Evolutionary conservation across 2,329 filamentous ascomycete genomes (phyloP).

Genomic region (Pseudomassariella vexata): DNA sequence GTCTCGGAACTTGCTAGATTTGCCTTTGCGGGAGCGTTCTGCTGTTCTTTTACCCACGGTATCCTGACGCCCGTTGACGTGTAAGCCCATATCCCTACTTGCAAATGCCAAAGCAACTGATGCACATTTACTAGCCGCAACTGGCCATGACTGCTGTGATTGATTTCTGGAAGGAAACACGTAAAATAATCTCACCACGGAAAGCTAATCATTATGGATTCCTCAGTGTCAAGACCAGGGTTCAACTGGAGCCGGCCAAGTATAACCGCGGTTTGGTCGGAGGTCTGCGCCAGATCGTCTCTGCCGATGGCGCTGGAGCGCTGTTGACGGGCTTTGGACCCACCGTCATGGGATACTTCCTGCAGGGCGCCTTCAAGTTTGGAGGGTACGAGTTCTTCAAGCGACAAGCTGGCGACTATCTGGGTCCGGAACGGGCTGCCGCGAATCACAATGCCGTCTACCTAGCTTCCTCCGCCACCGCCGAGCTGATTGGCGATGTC

Average conservation of each 20-base stretch:
- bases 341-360: conserved; percentile 71
- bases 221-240: conserved; percentile 68
- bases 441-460: conserved; percentile 65
- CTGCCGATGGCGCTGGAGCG: conserved; percentile 64
- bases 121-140: too few relatives aligned
- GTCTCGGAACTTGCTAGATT: conserved; percentile 55
- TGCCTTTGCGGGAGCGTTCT: conserved; percentile 93
- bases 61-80: conserved; percentile 96
- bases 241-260: conserved; percentile 68
- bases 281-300: conserved; percentile 65
- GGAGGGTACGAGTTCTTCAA: conserved; percentile 80
- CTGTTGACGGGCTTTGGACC: conserved; percentile 67
- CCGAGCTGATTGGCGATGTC: conserved; percentile 54
- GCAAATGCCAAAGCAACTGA: too few relatives aligned
- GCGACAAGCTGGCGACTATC: conserved; percentile 64
- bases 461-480: conserved; percentile 49
- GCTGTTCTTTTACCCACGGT: conserved; percentile 97
- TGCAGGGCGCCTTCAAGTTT: conserved; percentile 75
- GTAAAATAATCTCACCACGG: too few relatives aligned
- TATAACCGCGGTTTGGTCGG: conserved; percentile 71
- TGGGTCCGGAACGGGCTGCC: conserved; percentile 59
- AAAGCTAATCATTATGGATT: not conserved
- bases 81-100: conserved; percentile 55
- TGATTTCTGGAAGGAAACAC: too few relatives aligned
- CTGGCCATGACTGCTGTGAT: too few relatives aligned